A percentile compares a stretch with the other conserved stretches of the same genome.
phyloP scores from a whole-genome alignment of 2,329 filamentous ascomycete species.

The Immersiporthe knoxdaviesiana region DNA sequence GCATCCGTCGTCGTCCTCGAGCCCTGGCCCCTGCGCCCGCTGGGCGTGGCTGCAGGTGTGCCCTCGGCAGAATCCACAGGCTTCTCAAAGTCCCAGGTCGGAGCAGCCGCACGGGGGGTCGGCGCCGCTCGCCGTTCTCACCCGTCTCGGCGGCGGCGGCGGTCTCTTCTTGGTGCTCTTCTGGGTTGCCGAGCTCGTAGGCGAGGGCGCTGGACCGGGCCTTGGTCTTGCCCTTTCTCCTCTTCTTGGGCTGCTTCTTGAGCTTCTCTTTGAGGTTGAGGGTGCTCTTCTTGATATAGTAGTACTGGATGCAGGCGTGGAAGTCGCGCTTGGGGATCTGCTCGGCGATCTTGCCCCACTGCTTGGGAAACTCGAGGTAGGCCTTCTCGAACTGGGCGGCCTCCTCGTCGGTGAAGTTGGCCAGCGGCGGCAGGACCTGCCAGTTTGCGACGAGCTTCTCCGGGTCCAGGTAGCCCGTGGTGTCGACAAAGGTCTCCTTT shows the following conservation, averaged over 20 bases:
- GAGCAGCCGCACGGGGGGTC: slow-evolving; percentile 68
- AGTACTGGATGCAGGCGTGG: slow-evolving; percentile 82
- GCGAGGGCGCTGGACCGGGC: slow-evolving; percentile 66
- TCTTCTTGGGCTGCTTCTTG: slow-evolving; percentile 63
- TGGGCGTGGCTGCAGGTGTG: slow-evolving; percentile 58
- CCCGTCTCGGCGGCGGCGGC: slow-evolving; percentile 53
- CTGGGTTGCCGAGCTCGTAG: slow-evolving; percentile 65
- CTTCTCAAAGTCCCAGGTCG: slow-evolving; percentile 70
- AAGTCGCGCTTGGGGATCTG: slow-evolving; percentile 70
- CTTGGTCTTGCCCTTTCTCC: slow-evolving; percentile 59
- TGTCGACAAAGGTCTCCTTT: slow-evolving; percentile 65
- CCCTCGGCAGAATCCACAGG: slow-evolving; percentile 38
- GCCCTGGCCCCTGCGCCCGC: slow-evolving; percentile 50
- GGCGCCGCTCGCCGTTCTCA: slow-evolving; percentile 62
- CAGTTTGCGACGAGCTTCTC: slow-evolving; percentile 71
- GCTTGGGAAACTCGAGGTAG: slow-evolving; percentile 77
- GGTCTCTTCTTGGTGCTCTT: slow-evolving; percentile 59
- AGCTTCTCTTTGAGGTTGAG: slow-evolving; percentile 78
- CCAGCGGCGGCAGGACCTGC: slow-evolving; percentile 71
- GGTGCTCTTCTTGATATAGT: slow-evolving; percentile 78
- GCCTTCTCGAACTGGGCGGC: slow-evolving; percentile 71
- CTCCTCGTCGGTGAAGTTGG: slow-evolving; percentile 77
- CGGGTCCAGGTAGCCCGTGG: slow-evolving; percentile 65
- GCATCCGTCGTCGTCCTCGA: slow-evolving; percentile 50
- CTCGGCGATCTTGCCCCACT: slow-evolving; percentile 78